Percentiles rank a stretch among this genome's conserved stretches.
Evolutionary conservation across 2,329 filamentous ascomycete genomes (phyloP).

Genomic region (Hypoxylon sp.): DNA sequence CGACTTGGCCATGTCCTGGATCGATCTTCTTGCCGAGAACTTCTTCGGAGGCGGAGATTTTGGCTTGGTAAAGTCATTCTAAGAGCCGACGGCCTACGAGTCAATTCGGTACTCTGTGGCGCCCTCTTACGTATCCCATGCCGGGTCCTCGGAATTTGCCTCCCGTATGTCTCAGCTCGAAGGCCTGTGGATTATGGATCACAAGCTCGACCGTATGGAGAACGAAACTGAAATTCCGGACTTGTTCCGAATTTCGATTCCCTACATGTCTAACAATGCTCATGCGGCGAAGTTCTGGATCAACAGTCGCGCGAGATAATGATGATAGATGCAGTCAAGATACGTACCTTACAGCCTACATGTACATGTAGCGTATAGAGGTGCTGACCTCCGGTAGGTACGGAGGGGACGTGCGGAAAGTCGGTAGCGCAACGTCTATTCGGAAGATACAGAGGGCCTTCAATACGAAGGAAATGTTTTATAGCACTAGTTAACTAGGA

Average conservation of each 20-base stretch:
- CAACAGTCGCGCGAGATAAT: neutral
- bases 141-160: neutral
- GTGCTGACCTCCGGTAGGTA: neutral
- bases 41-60: neutral
- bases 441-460: neutral
- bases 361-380: neutral
- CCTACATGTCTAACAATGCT: neutral
- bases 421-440: neutral
- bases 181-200: neutral
- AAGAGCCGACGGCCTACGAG: neutral
- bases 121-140: neutral
- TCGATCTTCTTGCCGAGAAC: neutral
- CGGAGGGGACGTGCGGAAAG: too few species aligned
- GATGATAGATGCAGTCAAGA: neutral
- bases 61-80: neutral
- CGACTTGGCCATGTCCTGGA: neutral
- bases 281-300: constrained; percentile 7
- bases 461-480: neutral
- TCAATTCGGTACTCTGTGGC: constrained; percentile 1
- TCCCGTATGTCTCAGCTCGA: neutral
- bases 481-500: too few species aligned
- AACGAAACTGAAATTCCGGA: neutral
- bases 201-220: constrained; percentile 1
- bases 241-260: neutral
- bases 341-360: neutral